A percentile compares a stretch with the other conserved stretches of the same genome.
Evolutionary conservation across 306 rosid species (phyloP).

Genomic region (Cucurbita maxima): DNA sequence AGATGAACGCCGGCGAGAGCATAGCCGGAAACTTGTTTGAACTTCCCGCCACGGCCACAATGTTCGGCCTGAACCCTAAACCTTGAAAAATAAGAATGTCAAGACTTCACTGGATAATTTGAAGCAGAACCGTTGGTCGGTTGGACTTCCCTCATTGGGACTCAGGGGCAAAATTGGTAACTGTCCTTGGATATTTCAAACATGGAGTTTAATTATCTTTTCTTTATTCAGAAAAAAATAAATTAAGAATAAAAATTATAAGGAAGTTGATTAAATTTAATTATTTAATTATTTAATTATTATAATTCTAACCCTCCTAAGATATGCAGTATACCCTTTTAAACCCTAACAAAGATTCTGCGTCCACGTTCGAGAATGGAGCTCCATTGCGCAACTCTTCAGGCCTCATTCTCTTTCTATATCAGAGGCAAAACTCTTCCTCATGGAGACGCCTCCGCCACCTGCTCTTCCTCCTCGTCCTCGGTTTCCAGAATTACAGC

Average conservation of each 20-base stretch:
- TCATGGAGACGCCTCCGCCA: constrained; percentile 8
- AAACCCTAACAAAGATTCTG: neutral
- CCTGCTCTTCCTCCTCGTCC: neutral
- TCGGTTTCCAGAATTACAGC: constrained; percentile 9
- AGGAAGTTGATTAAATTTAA: too few species aligned
- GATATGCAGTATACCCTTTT: neutral
- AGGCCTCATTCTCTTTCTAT: constrained; percentile 13
- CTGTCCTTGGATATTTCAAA: neutral
- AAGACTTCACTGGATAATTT: neutral
- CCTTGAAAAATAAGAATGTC: neutral
- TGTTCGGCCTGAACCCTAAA: neutral
- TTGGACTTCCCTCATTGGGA: neutral
- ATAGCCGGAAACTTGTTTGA: constrained; percentile 12
- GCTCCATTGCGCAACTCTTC: constrained; percentile 20
- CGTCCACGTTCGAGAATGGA: constrained; percentile 9
- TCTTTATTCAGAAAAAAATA: too few species aligned
- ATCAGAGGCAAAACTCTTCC: constrained; percentile 4
- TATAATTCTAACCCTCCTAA: neutral
- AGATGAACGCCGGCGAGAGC: constrained; percentile 22
- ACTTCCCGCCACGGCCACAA: constrained; percentile 1
- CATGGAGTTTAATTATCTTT: too few species aligned
- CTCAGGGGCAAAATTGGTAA: neutral
- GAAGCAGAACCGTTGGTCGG: neutral
- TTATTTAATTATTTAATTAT: too few species aligned
- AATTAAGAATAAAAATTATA: too few species aligned